Evolutionary conservation across 2,329 filamentous ascomycete species (phyloP), one percentile per base, ranked within the genome.

Genomic region (Trichophyton rubrum): DNA sequence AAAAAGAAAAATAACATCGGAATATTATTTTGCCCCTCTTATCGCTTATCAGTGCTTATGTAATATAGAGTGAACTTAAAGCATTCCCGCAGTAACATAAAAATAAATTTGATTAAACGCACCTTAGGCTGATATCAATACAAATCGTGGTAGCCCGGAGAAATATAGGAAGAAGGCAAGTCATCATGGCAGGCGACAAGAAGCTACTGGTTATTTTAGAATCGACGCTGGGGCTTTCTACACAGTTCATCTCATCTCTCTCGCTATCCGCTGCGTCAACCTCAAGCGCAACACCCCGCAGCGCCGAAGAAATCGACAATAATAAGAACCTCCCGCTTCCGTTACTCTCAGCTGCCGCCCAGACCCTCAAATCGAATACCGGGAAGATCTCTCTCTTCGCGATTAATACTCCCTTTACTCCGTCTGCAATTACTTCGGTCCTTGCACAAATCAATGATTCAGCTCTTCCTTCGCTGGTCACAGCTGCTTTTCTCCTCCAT

Each of bases 351-450:
- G 86, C 91, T 67, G 82, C 88, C 0, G 82, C 89, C 0, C 82
- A 80, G 27, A 79, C 95, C 3, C 83, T 96, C 62, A 85, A 84
- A 70, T 89, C 90, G 0, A 90, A 96, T 70, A 83, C 86, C 1
- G 96, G 90, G 4, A 96, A 95, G 64, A 80, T 96, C 27, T 92
- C 89, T 0, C 85, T 96, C 0, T 81, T 97, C 11, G 82, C 93
- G 1, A 87, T 95, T 68, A 96, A 89, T 68, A 82, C 89, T 17
- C 91, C 92, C 0, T 95, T 95, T 66, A 93, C 90, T 0, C 85
- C 89, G 0, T 85, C 85, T 0, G 91, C 89, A 3, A 79, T 95
- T 38, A 76, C 74, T 8, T 85, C 81, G 24, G 84, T 95, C 13
- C 76, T 96, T 3, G 80, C 82, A 38, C 85, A 90, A 61, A 79